These are phyloP conservation scores for Talaromyces rugulosus DNA, from an alignment of 2,329 filamentous ascomycete genomes.

Conservation along the genomic window DNA sequence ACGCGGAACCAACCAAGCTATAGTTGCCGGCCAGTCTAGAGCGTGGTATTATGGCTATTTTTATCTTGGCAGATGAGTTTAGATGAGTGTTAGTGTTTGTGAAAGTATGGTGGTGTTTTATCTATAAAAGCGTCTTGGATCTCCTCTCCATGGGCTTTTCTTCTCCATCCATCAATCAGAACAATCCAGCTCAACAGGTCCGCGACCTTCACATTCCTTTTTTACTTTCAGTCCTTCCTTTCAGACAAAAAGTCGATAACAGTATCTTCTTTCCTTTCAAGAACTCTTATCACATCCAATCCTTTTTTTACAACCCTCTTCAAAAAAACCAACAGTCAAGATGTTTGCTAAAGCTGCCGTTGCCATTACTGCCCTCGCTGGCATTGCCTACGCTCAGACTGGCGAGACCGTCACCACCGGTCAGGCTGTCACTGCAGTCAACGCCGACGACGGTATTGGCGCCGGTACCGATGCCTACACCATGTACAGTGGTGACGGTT, in stretches of 20 bases:
- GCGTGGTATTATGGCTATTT: neutral
- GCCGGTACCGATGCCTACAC: constrained; percentile 12
- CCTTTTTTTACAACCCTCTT: neutral
- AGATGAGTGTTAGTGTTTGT: neutral
- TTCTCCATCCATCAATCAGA: neutral
- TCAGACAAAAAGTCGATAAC: neutral
- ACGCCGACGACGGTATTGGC: constrained; percentile 10
- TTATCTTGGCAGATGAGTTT: neutral
- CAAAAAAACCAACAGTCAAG: neutral
- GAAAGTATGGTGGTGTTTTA: neutral
- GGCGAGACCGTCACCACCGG: constrained; percentile 12
- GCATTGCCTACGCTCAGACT: constrained; percentile 8
- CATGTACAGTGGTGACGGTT: constrained; percentile 18
- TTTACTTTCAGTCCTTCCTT: neutral
- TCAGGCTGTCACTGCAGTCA: constrained; percentile 8
- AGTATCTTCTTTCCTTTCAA: neutral
- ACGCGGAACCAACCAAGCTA: neutral
- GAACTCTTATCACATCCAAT: neutral
- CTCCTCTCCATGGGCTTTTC: neutral
- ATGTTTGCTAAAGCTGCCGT: constrained; percentile 7
- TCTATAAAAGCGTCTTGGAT: neutral
- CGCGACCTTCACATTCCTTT: constrained; percentile 10
- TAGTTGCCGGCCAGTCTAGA: neutral
- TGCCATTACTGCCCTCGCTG: constrained; percentile 7
- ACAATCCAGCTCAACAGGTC: constrained; percentile 4